Evolutionary conservation across 2,329 filamentous ascomycete species (phyloP), one percentile per base, ranked within the genome.

Genomic region (Penicillium crustosum): DNA sequence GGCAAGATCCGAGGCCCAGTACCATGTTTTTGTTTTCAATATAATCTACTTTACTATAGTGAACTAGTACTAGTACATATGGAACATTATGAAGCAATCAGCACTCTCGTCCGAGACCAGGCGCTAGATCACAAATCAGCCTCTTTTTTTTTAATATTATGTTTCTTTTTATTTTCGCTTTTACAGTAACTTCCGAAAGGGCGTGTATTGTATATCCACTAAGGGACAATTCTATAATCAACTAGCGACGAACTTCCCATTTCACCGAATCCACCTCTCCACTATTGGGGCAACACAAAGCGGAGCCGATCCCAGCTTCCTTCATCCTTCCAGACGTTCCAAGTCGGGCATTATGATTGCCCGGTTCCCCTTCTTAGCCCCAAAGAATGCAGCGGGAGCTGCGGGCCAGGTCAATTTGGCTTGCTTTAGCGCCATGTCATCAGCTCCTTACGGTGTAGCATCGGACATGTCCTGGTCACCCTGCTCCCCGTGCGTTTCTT

Each of bases 371-470:
- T 45, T 57, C 51, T 38, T 58, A 59, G 60, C 60, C 53, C 55
- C 54, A 58, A 58, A 23, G 53, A 59, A 59, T 61, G 58, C 57
- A 55, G 62, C 61, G 61, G 61, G 45, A 63, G 57, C 60, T 64
- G 55, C 55, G 59, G 62, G 57, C 57, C 60, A 53, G 53, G 53
- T 56, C 53, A 60, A 64, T 55, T 61, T 66, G 64, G 60, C 62
- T 64, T 64, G 59, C 59, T 27, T 63, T 67, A 66, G 65, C 53
- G 62, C 49, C 61, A 65, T 66, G 64, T 67, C 65, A 66, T 60
- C 57, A 58, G 42, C 61, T 62, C 58, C 56, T 61, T 61, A 63
- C 62, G 60, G 64, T 66, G 65, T 66, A 64, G 58, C 56, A 59
- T 58, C 53, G 48, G 55, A 41, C 42, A 42, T 21, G 55, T 48